Evolutionary conservation across 2,329 filamentous ascomycete species (phyloP).

Genomic region (Penicillium freii): DNA sequence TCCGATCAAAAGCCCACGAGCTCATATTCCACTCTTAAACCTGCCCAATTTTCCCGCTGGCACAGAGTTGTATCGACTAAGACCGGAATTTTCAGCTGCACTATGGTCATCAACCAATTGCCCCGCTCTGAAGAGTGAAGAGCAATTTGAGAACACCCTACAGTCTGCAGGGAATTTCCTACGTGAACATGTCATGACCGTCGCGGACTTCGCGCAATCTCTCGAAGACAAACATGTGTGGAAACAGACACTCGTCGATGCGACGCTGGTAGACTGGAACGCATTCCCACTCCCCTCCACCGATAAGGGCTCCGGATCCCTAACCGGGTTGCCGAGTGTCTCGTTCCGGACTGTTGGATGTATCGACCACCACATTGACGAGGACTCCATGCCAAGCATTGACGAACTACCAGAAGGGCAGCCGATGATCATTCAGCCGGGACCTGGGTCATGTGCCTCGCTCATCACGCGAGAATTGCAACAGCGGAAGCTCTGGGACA

Average conservation of each 20-base stretch:
- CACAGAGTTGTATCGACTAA: conserved; percentile 51
- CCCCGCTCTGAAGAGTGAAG: conserved; percentile 15
- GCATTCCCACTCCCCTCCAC: conserved; percentile 45
- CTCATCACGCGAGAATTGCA: conserved; percentile 52
- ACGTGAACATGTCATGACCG: conserved; percentile 40
- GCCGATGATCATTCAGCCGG: conserved; percentile 54
- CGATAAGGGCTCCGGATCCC: conserved; percentile 44
- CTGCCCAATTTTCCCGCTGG: conserved; percentile 48
- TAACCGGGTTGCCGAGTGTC: conserved; percentile 48
- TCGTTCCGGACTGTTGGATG: conserved; percentile 50
- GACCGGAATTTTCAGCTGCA: conserved; percentile 59
- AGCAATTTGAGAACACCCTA: conserved; percentile 26
- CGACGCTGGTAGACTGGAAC: conserved; percentile 49
- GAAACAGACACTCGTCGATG: conserved; percentile 21
- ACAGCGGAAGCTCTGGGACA: conserved; percentile 46
- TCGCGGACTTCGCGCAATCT: conserved; percentile 37
- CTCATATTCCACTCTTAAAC: conserved; percentile 59
- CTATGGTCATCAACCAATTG: conserved; percentile 49
- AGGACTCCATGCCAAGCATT: conserved; percentile 49
- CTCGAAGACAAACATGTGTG: conserved; percentile 12
- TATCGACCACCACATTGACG: conserved; percentile 64
- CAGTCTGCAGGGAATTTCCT: conserved; percentile 28
- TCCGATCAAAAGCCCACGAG: conserved; percentile 36
- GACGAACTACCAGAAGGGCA: conserved; percentile 37
- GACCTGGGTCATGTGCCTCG: conserved; percentile 59